Conservation (phyloP, 2,329 filamentous ascomycete species). For the Phialocephala sp. region DNA sequence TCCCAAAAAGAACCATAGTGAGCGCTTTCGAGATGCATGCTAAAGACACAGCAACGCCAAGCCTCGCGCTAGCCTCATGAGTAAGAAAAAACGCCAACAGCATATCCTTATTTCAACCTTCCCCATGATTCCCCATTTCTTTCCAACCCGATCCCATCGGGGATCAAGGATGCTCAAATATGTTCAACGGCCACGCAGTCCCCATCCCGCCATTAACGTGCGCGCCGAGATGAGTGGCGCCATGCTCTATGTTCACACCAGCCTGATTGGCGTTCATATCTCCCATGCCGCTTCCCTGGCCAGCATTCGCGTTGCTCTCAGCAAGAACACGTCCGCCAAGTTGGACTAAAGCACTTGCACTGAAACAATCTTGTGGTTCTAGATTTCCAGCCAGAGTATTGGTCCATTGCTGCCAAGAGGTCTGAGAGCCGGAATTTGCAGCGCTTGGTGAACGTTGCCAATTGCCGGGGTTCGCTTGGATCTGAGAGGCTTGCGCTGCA, state of each 20-base stretch:
- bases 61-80: too few species aligned
- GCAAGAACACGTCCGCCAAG: conserved; percentile 36
- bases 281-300: conserved; percentile 7
- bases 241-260: conserved; percentile 16
- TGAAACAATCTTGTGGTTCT: conserved; percentile 42
- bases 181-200: conserved; percentile 36
- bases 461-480: conserved; percentile 40
- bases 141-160: neutral
- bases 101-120: neutral
- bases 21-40: neutral
- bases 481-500: conserved; percentile 39
- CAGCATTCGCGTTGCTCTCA: conserved; percentile 22
- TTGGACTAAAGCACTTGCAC: conserved; percentile 42
- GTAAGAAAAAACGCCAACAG: neutral
- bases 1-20: neutral
- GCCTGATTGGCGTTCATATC: conserved; percentile 11
- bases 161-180: conserved; percentile 32
- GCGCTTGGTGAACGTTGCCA: conserved; percentile 32
- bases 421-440: conserved; percentile 33
- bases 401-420: conserved; percentile 43
- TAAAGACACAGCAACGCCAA: neutral
- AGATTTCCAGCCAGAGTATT: conserved; percentile 38
- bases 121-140: neutral
- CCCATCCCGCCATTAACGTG: conserved; percentile 18
- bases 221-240: neutral